phyloP scores from a whole-genome alignment of 2,329 filamentous ascomycete genomes.

The Epichloe sp. region DNA sequence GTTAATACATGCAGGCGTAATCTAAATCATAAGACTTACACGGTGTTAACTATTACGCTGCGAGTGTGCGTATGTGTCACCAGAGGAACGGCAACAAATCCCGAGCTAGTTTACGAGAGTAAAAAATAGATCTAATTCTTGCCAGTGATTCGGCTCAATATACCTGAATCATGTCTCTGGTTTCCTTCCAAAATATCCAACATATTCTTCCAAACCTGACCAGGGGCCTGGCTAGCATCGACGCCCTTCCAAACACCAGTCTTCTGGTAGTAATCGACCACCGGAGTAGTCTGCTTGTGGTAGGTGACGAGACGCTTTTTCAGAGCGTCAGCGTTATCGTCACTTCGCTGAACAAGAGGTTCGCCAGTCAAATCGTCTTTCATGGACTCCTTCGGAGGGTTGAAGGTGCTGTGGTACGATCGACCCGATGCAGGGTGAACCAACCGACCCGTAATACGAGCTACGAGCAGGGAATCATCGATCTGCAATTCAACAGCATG shows the following conservation, averaged over 20 bases:
- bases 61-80: neutral
- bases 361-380: slow-evolving; percentile 95
- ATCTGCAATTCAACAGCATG: slow-evolving; percentile 96
- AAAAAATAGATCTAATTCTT: slow-evolving; percentile 12
- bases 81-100: neutral
- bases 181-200: slow-evolving; percentile 64
- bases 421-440: slow-evolving; percentile 93
- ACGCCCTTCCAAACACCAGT: slow-evolving; percentile 94
- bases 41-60: neutral
- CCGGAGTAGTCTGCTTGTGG: slow-evolving; percentile 83
- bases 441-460: slow-evolving; percentile 90
- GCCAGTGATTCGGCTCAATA: slow-evolving; percentile 25
- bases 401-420: slow-evolving; percentile 97
- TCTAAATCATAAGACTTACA: slow-evolving; percentile 4
- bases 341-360: slow-evolving; percentile 87
- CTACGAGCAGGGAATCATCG: slow-evolving; percentile 83
- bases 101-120: neutral
- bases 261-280: slow-evolving; percentile 93
- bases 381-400: slow-evolving; percentile 89
- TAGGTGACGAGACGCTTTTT: slow-evolving; percentile 92
- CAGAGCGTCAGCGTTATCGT: slow-evolving; percentile 91
- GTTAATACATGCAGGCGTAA: slow-evolving; percentile 9
- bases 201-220: slow-evolving; percentile 89
- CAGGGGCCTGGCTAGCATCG: slow-evolving; percentile 91
- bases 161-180: slow-evolving; percentile 21